phyloP scores from a whole-genome alignment of 2,329 filamentous ascomycete species.

The Pseudogymnoascus sp. region DNA sequence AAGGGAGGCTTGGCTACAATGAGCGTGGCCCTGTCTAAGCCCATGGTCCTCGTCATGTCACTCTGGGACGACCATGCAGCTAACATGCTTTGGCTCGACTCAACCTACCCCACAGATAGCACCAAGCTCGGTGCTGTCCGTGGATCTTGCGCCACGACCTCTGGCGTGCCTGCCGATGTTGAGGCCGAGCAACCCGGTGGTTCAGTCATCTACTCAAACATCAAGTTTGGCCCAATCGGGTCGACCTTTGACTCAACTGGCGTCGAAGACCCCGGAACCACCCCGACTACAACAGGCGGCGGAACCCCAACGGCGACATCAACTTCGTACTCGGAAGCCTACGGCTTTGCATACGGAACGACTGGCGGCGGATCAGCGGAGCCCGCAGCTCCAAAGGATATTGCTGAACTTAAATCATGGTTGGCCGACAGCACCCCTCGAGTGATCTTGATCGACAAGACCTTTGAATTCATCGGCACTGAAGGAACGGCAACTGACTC shows the following conservation, averaged over 20 bases:
- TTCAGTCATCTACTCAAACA: conserved; percentile 31
- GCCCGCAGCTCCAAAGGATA: too few species aligned
- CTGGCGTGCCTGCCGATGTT: conserved; percentile 44
- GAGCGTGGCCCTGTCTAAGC: conserved; percentile 39
- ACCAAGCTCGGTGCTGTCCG: conserved; percentile 41
- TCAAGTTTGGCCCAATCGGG: conserved; percentile 27
- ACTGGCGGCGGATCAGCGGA: too few species aligned
- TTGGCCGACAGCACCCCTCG: too few species aligned
- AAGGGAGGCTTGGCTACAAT: conserved; percentile 50
- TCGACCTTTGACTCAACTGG: conserved; percentile 21
- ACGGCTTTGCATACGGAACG: not conserved
- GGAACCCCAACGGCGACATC: not conserved
- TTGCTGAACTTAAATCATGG: too few species aligned
- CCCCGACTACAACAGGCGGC: not conserved
- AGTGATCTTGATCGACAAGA: too few species aligned
- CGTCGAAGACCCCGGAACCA: not conserved
- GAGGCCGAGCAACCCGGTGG: conserved; percentile 39
- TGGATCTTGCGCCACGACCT: conserved; percentile 44
- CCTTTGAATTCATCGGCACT: too few species aligned
- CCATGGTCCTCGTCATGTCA: conserved; percentile 57
- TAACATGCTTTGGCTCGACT: conserved; percentile 71
- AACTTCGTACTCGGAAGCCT: not conserved
- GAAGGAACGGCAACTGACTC: too few species aligned
- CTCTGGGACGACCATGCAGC: conserved; percentile 49
- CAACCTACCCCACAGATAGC: conserved; percentile 46